phyloP scores from a whole-genome alignment of 1,284 basidiomycete species.

The Golubevia sp. region DNA sequence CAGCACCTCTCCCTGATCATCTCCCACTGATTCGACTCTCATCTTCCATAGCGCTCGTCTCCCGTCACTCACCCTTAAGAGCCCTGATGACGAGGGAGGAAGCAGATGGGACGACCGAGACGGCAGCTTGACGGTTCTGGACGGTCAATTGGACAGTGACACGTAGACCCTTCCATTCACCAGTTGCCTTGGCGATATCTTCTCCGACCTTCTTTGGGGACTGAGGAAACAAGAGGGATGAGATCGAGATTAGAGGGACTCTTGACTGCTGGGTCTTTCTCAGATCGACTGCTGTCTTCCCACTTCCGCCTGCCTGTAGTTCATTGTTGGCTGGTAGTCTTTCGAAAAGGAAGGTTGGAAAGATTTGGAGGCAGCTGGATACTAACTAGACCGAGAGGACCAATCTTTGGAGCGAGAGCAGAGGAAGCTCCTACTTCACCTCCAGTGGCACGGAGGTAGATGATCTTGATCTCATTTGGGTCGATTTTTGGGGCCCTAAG shows the following conservation, averaged over 20 bases:
- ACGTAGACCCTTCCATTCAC: constrained; percentile 98
- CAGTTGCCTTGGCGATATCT: constrained; percentile 99
- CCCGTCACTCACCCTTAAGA: constrained; percentile 69
- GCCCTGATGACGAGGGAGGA: constrained; percentile 98
- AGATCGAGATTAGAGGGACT: background rate
- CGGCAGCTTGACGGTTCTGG: constrained; percentile 98
- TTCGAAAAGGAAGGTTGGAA: too few species aligned
- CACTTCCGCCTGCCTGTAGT: too few species aligned
- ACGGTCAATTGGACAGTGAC: constrained; percentile 99
- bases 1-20: too few species aligned
- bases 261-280: background rate
- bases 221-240: constrained; percentile 64
- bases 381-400: constrained; percentile 97
- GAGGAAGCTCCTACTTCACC: constrained; percentile 99
- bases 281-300: too few species aligned
- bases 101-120: constrained; percentile 95
- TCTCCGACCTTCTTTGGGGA: constrained; percentile 99
- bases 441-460: constrained; percentile 98
- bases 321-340: too few species aligned
- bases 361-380: background rate
- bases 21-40: background rate
- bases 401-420: constrained; percentile 98
- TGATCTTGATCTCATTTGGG: constrained; percentile 95
- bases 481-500: constrained; percentile 65
- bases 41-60: background rate